Percentiles rank a stretch among this genome's conserved stretches.
These are phyloP conservation scores for Podila epicladia DNA, from an alignment of 192 early-diverging fungal species.

Conservation along the genomic window DNA sequence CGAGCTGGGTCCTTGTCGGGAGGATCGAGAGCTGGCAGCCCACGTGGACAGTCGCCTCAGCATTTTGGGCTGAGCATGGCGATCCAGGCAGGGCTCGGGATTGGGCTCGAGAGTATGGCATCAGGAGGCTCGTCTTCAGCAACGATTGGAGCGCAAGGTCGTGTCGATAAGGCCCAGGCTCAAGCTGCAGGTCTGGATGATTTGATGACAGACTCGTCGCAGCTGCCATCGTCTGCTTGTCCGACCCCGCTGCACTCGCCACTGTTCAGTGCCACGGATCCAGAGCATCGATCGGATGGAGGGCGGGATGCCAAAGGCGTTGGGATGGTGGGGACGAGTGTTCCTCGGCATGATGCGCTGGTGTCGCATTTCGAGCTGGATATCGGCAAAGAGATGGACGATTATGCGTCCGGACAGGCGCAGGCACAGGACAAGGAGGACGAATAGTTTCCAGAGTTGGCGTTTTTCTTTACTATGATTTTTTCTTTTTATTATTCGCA, in stretches of 20 bases:
- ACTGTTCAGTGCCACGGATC: constrained; percentile 46
- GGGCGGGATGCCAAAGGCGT: background rate
- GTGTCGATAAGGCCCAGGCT: background rate
- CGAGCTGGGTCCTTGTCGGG: background rate
- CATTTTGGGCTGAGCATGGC: background rate
- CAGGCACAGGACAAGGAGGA: background rate
- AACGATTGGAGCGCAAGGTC: background rate
- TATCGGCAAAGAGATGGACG: constrained; percentile 42
- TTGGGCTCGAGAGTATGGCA: constrained; percentile 7
- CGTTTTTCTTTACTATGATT: background rate
- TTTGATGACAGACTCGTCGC: constrained; percentile 46
- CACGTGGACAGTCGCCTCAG: background rate
- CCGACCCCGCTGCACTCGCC: constrained; percentile 55
- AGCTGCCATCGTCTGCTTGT: constrained; percentile 54
- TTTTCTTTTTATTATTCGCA: background rate
- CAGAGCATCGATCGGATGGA: constrained; percentile 11
- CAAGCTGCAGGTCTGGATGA: constrained; percentile 6
- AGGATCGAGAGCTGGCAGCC: background rate
- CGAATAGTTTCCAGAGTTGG: background rate
- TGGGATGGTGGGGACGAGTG: background rate
- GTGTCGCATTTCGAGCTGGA: constrained; percentile 44
- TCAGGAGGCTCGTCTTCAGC: background rate
- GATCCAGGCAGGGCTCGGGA: constrained; percentile 15
- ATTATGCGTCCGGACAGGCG: background rate
- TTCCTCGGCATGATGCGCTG: constrained; percentile 8